Evolutionary conservation across 2,329 filamentous ascomycete genomes (phyloP), one percentile per base, ranked within the genome.

Genomic region (Claviceps africana): DNA sequence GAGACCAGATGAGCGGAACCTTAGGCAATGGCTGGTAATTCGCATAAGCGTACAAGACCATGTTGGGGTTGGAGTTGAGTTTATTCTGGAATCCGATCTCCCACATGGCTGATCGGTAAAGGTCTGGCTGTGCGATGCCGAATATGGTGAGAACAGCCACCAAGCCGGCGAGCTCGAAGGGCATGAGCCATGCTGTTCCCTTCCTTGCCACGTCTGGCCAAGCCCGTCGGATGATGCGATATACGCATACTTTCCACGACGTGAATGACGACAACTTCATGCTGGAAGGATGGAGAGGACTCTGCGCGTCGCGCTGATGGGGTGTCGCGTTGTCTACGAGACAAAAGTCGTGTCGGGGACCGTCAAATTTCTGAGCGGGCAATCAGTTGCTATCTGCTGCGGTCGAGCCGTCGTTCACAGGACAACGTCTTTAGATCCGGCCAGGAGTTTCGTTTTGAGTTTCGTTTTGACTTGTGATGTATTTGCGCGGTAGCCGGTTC

Each of bases 61-160:
- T 77, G 55, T 70, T 75, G 15, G 86, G 85, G 59, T 81, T 81
- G 55, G 84, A 88, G 68, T 90, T 90, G 72, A 85, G 86, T 55
- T 79, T 78, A 63, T 85, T 72, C 51, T 83, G 75, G 54, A 73
- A 80, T 56, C 86, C 86, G 60, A 88, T 80, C 62, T 76, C 72
- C 86, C 86, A 91, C 60, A 90, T 70, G 57, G 76, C 78, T 9
- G 81, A 82, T 47, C 86, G 79, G 66, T 83, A 90, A 51, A 82
- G 73, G 64, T 89, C 77, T 17, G 86, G 85, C 58, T 85, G 81
- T 35, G 85, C 78, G 60, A 90, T 80, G 58, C 81, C 85, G 63
- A 85, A 86, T 50, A 90, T 74, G 39, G 85, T 76, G 56, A 91
- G 75, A 48, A 78, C 70, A 17, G 81, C 76, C 52, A 91, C 72